Evolutionary conservation across 768 basidiomycete genomes (phyloP).

Genomic region (Lentinus brumalis): DNA sequence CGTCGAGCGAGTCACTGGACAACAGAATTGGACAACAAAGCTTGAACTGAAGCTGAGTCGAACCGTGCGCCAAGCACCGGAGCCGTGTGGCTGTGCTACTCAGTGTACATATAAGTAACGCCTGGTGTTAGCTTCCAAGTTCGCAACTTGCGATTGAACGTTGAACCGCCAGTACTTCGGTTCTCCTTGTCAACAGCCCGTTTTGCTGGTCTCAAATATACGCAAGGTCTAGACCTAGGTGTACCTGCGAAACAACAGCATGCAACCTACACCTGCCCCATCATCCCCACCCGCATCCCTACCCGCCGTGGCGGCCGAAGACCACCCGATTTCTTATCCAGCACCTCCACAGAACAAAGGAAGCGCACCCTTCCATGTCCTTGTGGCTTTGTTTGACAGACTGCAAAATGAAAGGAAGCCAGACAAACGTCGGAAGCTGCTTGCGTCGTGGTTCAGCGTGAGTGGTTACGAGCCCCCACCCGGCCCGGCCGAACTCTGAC

Average conservation of each 20-base stretch:
- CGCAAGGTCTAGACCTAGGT: neutral
- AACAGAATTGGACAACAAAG: too few relatives aligned
- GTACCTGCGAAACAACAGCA: neutral
- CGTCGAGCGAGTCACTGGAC: too few relatives aligned
- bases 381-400: slow-evolving; percentile 74
- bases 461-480: slow-evolving; percentile 26
- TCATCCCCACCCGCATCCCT: slow-evolving; percentile 53
- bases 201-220: neutral
- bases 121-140: too few relatives aligned
- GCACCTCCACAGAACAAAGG: slow-evolving; percentile 65
- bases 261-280: slow-evolving; percentile 60
- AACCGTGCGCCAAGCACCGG: too few relatives aligned
- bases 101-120: too few relatives aligned
- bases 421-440: slow-evolving; percentile 67
- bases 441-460: slow-evolving; percentile 84
- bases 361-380: slow-evolving; percentile 69
- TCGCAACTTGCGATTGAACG: too few relatives aligned
- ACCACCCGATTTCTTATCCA: slow-evolving; percentile 39
- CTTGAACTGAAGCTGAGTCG: too few relatives aligned
- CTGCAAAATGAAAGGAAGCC: slow-evolving; percentile 73
- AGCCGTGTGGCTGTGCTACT: too few relatives aligned
- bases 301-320: slow-evolving; percentile 20
- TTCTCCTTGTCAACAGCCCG: too few relatives aligned
- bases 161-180: too few relatives aligned
- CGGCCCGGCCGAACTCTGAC: neutral